Conservation (phyloP, 192 early-diverging fungal genomes). For the Entomortierella lignicola region DNA sequence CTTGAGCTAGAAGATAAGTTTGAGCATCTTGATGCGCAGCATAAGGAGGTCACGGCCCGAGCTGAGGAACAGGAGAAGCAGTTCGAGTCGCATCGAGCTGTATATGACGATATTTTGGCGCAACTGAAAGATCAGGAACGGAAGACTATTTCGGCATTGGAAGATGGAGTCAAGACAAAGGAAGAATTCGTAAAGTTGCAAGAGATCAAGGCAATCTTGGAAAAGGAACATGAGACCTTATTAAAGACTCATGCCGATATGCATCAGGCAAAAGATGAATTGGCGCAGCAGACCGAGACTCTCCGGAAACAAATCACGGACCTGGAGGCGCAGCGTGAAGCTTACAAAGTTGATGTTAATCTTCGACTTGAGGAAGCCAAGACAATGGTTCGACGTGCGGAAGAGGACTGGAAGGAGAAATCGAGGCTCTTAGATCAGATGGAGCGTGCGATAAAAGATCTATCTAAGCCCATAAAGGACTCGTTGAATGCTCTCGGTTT, state of each 20-base stretch:
- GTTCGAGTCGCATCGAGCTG: slow-evolving; percentile 40
- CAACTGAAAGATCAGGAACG: slow-evolving; percentile 37
- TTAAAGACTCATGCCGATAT: slow-evolving; percentile 5
- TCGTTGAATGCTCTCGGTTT: slow-evolving; percentile 14
- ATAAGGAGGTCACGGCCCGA: slow-evolving; percentile 22
- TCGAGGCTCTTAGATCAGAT: slow-evolving; percentile 34
- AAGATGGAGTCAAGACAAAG: slow-evolving; percentile 7
- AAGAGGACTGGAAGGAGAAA: slow-evolving; percentile 52
- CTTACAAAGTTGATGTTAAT: slow-evolving; percentile 43
- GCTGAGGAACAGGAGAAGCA: slow-evolving; percentile 40
- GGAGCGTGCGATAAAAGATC: slow-evolving; percentile 24
- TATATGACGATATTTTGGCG: slow-evolving; percentile 31
- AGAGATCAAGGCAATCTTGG: slow-evolving; percentile 2
- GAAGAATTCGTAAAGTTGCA: slow-evolving; percentile 11
- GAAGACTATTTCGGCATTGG: neutral
- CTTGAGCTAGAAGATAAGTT: slow-evolving; percentile 28
- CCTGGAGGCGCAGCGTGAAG: slow-evolving; percentile 29
- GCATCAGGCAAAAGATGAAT: slow-evolving; percentile 20
- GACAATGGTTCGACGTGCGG: slow-evolving; percentile 39
- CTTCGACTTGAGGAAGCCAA: slow-evolving; percentile 40
- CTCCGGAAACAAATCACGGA: slow-evolving; percentile 44
- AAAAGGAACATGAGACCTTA: slow-evolving; percentile 15
- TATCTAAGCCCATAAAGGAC: slow-evolving; percentile 21
- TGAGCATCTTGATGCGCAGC: slow-evolving; percentile 32
- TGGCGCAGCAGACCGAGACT: slow-evolving; percentile 27